Evolutionary conservation across 2,329 filamentous ascomycete species (phyloP).

Genomic region (Clonostachys chloroleuca): DNA sequence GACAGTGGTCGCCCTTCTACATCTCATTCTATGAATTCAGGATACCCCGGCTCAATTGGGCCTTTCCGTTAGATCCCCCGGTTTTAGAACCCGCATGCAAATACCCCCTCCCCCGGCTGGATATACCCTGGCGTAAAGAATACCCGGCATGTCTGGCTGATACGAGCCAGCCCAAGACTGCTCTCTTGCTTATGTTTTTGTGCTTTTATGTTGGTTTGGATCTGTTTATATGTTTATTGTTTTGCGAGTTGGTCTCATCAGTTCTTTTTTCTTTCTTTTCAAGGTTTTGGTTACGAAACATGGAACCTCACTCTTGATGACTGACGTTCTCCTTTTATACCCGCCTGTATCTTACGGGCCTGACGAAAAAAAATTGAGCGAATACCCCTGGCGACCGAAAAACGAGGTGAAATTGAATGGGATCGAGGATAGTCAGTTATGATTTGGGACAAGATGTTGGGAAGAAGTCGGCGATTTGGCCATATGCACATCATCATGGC

Average conservation of each 20-base stretch:
- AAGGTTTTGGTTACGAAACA: constrained; percentile 13
- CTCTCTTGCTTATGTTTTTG: constrained; percentile 8
- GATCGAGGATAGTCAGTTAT: no score
- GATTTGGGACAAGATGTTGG: not conserved
- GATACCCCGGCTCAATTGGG: constrained; percentile 91
- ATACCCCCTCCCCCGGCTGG: constrained; percentile 52
- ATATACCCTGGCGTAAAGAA: constrained; percentile 63
- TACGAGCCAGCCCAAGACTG: constrained; percentile 7
- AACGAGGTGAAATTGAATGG: no score
- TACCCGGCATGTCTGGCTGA: constrained; percentile 39
- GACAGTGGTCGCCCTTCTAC: constrained; percentile 91
- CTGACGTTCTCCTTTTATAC: constrained; percentile 26
- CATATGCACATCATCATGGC: no score
- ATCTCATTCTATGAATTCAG: constrained; percentile 92
- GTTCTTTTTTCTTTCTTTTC: constrained; percentile 8
- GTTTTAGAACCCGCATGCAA: constrained; percentile 45
- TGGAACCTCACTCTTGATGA: constrained; percentile 22
- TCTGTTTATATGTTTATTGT: constrained; percentile 2
- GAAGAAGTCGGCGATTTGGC: not conserved
- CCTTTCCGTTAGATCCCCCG: constrained; percentile 74
- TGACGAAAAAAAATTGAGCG: constrained; percentile 18
- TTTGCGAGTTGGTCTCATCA: constrained; percentile 6
- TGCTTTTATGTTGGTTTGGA: constrained; percentile 6
- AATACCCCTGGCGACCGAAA: constrained; percentile 18
- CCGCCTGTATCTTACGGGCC: constrained; percentile 15